Percentiles rank a stretch among this genome's conserved stretches.
Evolutionary conservation across 2,329 filamentous ascomycete species (phyloP).

Genomic region (Fusarium liriodendri): DNA sequence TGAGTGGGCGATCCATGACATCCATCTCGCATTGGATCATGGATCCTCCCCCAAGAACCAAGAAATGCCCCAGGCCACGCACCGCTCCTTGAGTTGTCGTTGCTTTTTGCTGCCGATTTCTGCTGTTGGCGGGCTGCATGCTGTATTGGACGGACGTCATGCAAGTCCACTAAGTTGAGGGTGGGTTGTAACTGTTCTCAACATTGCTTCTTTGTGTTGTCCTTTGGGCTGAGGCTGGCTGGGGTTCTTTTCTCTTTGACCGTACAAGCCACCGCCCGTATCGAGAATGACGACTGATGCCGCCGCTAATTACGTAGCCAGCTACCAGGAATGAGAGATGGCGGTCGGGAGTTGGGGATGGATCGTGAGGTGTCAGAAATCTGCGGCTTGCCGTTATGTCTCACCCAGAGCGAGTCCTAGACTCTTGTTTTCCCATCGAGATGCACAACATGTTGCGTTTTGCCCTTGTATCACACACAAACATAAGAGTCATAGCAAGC

Average conservation of each 20-base stretch:
- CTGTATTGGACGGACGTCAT: constrained; percentile 28
- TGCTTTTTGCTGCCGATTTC: constrained; percentile 21
- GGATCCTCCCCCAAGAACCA: background rate
- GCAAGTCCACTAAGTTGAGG: constrained; percentile 10
- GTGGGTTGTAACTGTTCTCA: background rate
- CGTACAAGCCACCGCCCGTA: background rate
- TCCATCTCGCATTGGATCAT: constrained; percentile 1
- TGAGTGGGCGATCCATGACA: constrained; percentile 30
- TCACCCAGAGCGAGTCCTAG: constrained; percentile 16
- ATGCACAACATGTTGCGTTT: constrained; percentile 2
- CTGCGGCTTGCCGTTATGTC: constrained; percentile 28
- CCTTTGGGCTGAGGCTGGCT: background rate
- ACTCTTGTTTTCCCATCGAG: background rate
- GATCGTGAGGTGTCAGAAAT: constrained; percentile 23
- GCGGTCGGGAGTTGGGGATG: constrained; percentile 12
- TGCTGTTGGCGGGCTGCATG: constrained; percentile 26
- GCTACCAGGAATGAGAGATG: constrained; percentile 9
- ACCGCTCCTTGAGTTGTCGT: constrained; percentile 8
- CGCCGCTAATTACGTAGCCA: constrained; percentile 36
- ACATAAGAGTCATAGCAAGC: background rate
- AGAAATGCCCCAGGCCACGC: constrained; percentile 6
- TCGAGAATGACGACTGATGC: constrained; percentile 24
- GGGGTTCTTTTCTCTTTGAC: background rate
- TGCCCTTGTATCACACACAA: constrained; percentile 2
- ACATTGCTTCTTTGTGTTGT: constrained; percentile 27